These are phyloP conservation scores for Heliamphora pulchella DNA, from an alignment of 179 eudicot genomes.

Conservation along the genomic window DNA sequence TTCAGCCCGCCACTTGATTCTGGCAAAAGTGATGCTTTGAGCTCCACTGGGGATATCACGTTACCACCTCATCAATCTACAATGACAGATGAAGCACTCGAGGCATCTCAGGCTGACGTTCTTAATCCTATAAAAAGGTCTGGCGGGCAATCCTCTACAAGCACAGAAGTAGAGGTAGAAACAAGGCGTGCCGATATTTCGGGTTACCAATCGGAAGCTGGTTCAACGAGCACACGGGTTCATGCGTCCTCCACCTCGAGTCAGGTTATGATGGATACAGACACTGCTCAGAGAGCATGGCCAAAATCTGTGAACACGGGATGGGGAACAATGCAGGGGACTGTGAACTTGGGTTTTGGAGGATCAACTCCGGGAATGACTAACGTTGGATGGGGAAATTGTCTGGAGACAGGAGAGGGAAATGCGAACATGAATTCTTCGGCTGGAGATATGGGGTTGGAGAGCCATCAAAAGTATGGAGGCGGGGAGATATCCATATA, in stretches of 20 bases:
- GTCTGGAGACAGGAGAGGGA: constrained; percentile 25
- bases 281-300: constrained; percentile 23
- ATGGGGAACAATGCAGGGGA: constrained; percentile 32
- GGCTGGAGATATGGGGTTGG: constrained; percentile 42
- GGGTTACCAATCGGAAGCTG: constrained; percentile 21
- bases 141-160: constrained; percentile 29
- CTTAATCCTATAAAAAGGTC: constrained; percentile 23
- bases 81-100: constrained; percentile 22
- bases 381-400: constrained; percentile 24
- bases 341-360: constrained; percentile 30
- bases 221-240: constrained; percentile 21
- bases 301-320: constrained; percentile 20
- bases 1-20: constrained; percentile 47
- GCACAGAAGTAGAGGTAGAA: constrained; percentile 48
- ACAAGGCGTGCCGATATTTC: constrained; percentile 25
- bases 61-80: constrained; percentile 37
- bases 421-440: constrained; percentile 24
- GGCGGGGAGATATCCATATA: constrained; percentile 24
- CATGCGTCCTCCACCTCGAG: constrained; percentile 22
- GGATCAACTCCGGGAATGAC: constrained; percentile 25
- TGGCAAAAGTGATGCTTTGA: constrained; percentile 41
- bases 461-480: constrained; percentile 33
- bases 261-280: constrained; percentile 15
- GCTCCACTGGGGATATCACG: constrained; percentile 43
- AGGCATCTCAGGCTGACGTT: constrained; percentile 22